Evolutionary conservation across 306 rosid species (phyloP).

Genomic region (Ammopiptanthus mongolicus): DNA sequence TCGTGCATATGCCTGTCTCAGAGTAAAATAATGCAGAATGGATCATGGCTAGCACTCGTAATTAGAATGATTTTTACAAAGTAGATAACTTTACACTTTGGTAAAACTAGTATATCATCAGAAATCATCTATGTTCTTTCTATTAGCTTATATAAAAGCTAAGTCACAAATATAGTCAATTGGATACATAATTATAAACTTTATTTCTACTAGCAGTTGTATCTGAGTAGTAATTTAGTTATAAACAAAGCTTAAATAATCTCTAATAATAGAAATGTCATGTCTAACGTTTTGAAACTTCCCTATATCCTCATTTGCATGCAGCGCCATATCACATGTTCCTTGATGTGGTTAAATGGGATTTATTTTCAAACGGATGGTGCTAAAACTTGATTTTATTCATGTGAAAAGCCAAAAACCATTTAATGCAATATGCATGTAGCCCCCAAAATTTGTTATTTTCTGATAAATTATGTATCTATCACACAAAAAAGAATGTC

Average conservation of each 20-base stretch:
- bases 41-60: neutral
- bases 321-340: neutral
- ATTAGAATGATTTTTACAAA: neutral
- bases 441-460: neutral
- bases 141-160: neutral
- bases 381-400: neutral
- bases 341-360: neutral
- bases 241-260: neutral
- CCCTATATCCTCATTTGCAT: neutral
- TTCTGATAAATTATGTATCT: neutral
- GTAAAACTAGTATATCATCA: neutral
- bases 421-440: neutral
- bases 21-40: neutral
- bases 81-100: neutral
- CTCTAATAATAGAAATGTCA: neutral
- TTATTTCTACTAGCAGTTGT: neutral
- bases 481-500: neutral
- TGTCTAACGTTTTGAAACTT: neutral
- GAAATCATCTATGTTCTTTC: neutral
- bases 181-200: neutral
- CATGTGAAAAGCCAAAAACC: neutral
- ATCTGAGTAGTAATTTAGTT: neutral
- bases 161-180: neutral
- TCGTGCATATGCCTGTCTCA: slow-evolving; percentile 50
- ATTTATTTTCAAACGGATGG: neutral